phyloP scores from a whole-genome alignment of 1,139 yeast genomes.

The Ogataea hybrid region DNA sequence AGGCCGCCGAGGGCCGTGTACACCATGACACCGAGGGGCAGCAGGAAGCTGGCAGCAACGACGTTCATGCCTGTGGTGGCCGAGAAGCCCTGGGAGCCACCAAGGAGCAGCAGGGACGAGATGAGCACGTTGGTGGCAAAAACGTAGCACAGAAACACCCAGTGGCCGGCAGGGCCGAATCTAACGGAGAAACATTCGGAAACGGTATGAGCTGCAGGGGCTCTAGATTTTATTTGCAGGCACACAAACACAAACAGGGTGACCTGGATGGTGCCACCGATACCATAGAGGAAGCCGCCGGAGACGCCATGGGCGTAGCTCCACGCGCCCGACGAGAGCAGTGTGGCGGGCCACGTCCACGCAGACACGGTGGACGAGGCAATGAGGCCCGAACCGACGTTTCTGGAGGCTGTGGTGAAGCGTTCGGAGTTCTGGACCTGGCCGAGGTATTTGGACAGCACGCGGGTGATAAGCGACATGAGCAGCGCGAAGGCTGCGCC shows the following conservation, averaged over 20 bases:
- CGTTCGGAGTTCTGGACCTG: conserved; percentile 58
- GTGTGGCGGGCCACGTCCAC: conserved; percentile 30
- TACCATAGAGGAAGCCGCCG: conserved; percentile 49
- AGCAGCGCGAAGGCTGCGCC: conserved; percentile 75
- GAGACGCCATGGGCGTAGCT: conserved; percentile 49
- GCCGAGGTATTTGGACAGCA: conserved; percentile 34
- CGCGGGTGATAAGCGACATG: conserved; percentile 62
- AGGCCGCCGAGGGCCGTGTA: conserved; percentile 42
- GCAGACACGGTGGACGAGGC: conserved; percentile 82
- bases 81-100: conserved; percentile 37
- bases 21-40: conserved; percentile 43
- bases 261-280: conserved; percentile 56
- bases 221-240: conserved; percentile 52
- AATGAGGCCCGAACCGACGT: conserved; percentile 73
- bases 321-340: conserved; percentile 12
- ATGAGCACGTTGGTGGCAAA: conserved; percentile 35
- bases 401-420: conserved; percentile 81
- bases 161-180: conserved; percentile 12
- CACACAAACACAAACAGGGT: conserved; percentile 52
- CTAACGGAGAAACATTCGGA: conserved; percentile 11
- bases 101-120: conserved; percentile 34
- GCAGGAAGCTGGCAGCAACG: conserved; percentile 38
- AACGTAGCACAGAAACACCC: conserved; percentile 50
- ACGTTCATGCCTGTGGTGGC: conserved; percentile 39
- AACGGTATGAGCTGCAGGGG: conserved; percentile 25